Evolutionary conservation across 495 filamentous ascomycete genomes (phyloP).

Genomic region (Hyaloscypha variabilis): DNA sequence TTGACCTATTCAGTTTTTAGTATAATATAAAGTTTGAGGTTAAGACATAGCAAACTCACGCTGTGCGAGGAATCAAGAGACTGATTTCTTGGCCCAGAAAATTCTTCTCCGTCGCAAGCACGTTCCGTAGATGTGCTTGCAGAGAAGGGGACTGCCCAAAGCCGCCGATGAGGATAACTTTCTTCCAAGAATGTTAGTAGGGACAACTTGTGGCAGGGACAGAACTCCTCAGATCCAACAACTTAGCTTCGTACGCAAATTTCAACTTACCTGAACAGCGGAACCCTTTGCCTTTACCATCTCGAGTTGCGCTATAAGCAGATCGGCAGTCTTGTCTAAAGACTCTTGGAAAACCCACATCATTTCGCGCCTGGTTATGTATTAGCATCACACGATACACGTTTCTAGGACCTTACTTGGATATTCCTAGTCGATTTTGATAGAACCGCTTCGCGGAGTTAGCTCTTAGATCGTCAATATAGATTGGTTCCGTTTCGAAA

Average conservation of each 20-base stretch:
- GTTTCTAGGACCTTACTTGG: slow-evolving; percentile 8
- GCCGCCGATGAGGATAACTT: slow-evolving; percentile 38
- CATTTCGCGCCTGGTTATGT: slow-evolving; percentile 16
- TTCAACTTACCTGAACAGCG: slow-evolving; percentile 14
- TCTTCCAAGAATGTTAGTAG: slow-evolving; percentile 22
- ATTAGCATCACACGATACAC: slow-evolving; percentile 1
- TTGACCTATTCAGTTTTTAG: slow-evolving; percentile 14
- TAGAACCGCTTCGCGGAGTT: slow-evolving; percentile 3
- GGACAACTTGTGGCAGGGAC: background rate
- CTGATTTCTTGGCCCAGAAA: slow-evolving; percentile 16
- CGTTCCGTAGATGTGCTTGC: slow-evolving; percentile 19
- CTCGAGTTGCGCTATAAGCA: slow-evolving; percentile 15
- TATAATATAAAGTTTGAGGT: slow-evolving; percentile 10
- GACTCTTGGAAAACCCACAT: slow-evolving; percentile 3
- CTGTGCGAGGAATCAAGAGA: slow-evolving; percentile 13
- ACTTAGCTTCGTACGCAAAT: background rate
- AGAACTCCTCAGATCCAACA: background rate
- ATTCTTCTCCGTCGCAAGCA: slow-evolving; percentile 13
- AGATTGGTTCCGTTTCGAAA: slow-evolving; percentile 4
- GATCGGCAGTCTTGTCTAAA: slow-evolving; percentile 7
- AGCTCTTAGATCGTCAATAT: slow-evolving; percentile 13
- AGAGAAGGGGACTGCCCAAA: slow-evolving; percentile 34
- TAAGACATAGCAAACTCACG: slow-evolving; percentile 17
- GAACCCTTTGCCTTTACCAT: slow-evolving; percentile 9
- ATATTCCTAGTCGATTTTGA: slow-evolving; percentile 13